Evolutionary conservation across 2,329 filamentous ascomycete genomes (phyloP), one percentile per base, ranked within the genome.

Genomic region (Trichophyton rubrum): DNA sequence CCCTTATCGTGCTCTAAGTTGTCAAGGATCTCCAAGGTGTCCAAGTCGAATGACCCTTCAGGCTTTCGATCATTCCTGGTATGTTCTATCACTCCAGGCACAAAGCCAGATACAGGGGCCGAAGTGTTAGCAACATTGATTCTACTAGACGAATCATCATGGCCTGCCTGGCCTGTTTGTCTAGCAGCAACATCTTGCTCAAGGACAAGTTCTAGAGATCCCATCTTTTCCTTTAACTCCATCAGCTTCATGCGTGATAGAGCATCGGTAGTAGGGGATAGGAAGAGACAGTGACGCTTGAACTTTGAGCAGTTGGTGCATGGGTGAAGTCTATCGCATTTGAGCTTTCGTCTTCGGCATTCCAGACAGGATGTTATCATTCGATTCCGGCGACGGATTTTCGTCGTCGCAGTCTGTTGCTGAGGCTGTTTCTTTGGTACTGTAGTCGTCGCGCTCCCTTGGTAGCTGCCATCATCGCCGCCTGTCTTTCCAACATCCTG

Each of bases 151-250:
- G 55, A 22, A 17, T 59, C 45, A 7, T 64, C 61, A 30, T 22
- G 51, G 17, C 51, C 47, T 13, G 45, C 49, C 20, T 43, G 17
- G 1, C 20, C 55, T 47, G 43, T 43, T 30, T 63, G 59, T 67
- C 74, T 77, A 60, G 79, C 79, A 15, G 82, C 83, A 33, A 87
- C 81, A 69, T 88, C 85, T 49, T 84, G 77, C 71, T 89, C 87
- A 4, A 90, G 77, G 60, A 85, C 82, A 59, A 83, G 79, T 73
- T 90, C 87, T 17, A 90, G 74, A 7, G 82, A 83, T 27, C 86
- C 86, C 72, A 90, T 87, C 72, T 86, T 86, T 71, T 90, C 87
- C 73, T 90, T 90, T 70, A 90, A 85, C 68, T 89, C 85, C 3
- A 85, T 86, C 59, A 90, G 77, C 66, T 85, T 85, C 66, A 85